A percentile compares a stretch with the other conserved stretches of the same genome.
Conservation (phyloP, 768 basidiomycete genomes). For the Agrocybe chaxingu region DNA sequence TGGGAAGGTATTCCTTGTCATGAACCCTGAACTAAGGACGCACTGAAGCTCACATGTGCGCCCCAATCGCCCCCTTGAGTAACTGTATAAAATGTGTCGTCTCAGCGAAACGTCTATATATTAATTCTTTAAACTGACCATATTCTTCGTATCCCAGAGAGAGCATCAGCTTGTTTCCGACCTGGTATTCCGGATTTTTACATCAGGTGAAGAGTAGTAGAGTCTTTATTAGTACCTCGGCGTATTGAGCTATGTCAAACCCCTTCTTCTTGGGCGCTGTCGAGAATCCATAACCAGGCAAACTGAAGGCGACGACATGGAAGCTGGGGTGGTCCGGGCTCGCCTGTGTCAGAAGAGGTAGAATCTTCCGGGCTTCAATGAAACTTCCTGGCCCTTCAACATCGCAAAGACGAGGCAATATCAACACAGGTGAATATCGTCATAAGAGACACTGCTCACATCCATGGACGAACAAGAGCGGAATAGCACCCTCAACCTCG, state of each 20-base stretch:
- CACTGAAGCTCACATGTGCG: conserved; percentile 18
- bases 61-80: conserved; percentile 54
- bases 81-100: conserved; percentile 20
- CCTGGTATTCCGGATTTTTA: too few species aligned
- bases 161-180: too few species aligned
- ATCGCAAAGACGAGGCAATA: too few species aligned
- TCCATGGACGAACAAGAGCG: too few species aligned
- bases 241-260: too few species aligned
- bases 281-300: conserved; percentile 63
- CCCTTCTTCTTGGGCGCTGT: not conserved
- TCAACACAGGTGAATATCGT: too few species aligned
- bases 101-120: not conserved
- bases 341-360: conserved; percentile 40
- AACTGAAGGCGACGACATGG: conserved; percentile 55
- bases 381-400: too few species aligned
- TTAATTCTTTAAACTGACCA: conserved; percentile 24
- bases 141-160: conserved; percentile 34
- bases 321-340: conserved; percentile 45
- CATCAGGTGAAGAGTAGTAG: too few species aligned
- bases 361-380: too few species aligned
- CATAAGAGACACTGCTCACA: too few species aligned
- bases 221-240: too few species aligned
- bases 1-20: conserved; percentile 2
- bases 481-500: too few species aligned
- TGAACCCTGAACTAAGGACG: not conserved